Evolutionary conservation across 2,329 filamentous ascomycete species (phyloP).

Genomic region (Trichoderma afroharzianum): DNA sequence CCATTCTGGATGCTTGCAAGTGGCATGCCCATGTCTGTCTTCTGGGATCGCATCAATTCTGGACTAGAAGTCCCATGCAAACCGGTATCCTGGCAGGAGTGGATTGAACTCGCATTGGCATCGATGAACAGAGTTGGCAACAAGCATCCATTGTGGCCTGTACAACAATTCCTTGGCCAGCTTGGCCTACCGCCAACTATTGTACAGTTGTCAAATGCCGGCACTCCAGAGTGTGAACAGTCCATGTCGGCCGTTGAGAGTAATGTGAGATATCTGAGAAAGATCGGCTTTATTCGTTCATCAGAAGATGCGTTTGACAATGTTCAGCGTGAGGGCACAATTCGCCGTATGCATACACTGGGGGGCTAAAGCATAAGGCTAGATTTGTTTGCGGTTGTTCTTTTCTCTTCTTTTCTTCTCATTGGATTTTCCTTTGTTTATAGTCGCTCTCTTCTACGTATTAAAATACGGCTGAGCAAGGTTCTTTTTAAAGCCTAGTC

Average conservation of each 20-base stretch:
- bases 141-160: constrained; percentile 25
- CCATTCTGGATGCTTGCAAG: constrained; percentile 17
- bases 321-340: not conserved
- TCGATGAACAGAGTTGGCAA: constrained; percentile 17
- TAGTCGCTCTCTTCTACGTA: not conserved
- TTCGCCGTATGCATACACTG: not conserved
- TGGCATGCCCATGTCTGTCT: constrained; percentile 20
- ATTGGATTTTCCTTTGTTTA: not conserved
- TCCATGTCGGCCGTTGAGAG: constrained; percentile 6
- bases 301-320: constrained; percentile 1
- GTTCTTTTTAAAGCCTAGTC: not conserved
- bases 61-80: constrained; percentile 17
- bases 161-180: constrained; percentile 24
- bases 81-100: constrained; percentile 19
- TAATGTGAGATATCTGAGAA: constrained; percentile 18
- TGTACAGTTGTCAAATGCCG: not conserved
- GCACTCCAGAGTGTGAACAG: not conserved
- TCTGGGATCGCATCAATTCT: constrained; percentile 22
- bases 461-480: not conserved
- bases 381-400: not conserved
- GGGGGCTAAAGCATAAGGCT: not conserved
- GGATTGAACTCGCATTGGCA: constrained; percentile 15
- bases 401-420: not conserved
- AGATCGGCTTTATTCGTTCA: constrained; percentile 38
- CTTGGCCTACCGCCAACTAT: constrained; percentile 13